Evolutionary conservation across 2,329 filamentous ascomycete species (phyloP), one percentile per base, ranked within the genome.

Genomic region (Massarina eburnea): DNA sequence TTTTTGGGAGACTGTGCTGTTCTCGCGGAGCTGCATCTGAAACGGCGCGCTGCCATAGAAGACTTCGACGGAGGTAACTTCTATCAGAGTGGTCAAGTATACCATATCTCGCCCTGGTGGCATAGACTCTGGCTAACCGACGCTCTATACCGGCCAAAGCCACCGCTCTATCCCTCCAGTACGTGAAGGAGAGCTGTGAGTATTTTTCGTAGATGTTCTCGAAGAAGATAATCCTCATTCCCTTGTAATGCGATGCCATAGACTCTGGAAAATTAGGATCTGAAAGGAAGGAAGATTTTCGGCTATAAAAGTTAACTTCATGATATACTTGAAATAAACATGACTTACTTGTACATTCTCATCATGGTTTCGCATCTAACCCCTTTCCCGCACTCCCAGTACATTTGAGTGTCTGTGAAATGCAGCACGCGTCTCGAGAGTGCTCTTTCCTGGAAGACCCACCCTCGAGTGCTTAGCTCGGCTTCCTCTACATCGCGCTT

Each of bases 101-200:
- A 0, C 71, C 70, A 30, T 54, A 68, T 0, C 55, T 62, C 2
- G 66, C 70, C 4, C 37, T 43, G 0, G 57, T 55, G 0, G 45
- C 27, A 3, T 71, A 54, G 0, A 53, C 51, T 0, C 18, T 18
- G 1, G 59, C 39, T 1, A 72, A 45, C 0, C 65, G 55, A 8
- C 57, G 57, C 33, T 71, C 57, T 0, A 73, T 52, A 0, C 67
- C 70, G 1, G 46, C 50, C 0, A 73, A 66, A 0, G 67, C 68
- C 1, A 65, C 22, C 0, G 68, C 61, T 0, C 67, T 57, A 35
- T 73, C 70, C 0, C 38, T 18, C 1, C 15, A 8, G 0, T 30
- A 30, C 0, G 58, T 51, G 19, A 69, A 57, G 0, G 36, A 49
- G 0, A 72, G 57, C 0, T 57, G 49, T 1, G 67, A 70, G 49